Conservation (phyloP, 768 basidiomycete genomes). For the Kwoniella sp. region DNA sequence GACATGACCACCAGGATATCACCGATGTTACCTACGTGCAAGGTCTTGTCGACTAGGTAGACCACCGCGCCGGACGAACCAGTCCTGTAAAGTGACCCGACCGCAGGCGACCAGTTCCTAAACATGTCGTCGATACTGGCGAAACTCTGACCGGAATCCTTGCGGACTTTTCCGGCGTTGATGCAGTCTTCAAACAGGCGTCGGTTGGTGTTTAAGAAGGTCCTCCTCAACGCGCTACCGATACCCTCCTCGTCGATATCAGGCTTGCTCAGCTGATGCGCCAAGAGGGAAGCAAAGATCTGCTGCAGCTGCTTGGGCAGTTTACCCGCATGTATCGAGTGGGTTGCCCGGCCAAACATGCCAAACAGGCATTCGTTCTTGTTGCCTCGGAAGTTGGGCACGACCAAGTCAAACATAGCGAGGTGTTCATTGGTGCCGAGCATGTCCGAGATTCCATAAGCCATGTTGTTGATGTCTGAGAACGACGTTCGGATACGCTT, state of each 20-base stretch:
- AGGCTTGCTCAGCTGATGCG: constrained; percentile 56
- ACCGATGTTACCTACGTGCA: constrained; percentile 88
- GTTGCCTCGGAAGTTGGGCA: constrained; percentile 71
- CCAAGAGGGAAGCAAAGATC: constrained; percentile 65
- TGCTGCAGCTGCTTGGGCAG: constrained; percentile 82
- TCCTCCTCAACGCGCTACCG: constrained; percentile 72
- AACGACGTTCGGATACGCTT: constrained; percentile 86
- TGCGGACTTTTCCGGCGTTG: constrained; percentile 54
- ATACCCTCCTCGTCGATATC: constrained; percentile 55
- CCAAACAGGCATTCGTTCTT: constrained; percentile 86
- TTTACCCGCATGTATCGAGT: constrained; percentile 52
- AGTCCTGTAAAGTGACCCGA: constrained; percentile 56
- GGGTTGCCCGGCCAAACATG: constrained; percentile 80
- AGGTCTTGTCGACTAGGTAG: constrained; percentile 70
- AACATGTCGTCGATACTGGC: constrained; percentile 35
- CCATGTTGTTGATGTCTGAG: constrained; percentile 83
- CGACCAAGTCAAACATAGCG: constrained; percentile 86
- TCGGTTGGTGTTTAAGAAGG: constrained; percentile 83
- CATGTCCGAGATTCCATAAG: constrained; percentile 92
- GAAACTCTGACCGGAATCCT: constrained; percentile 66
- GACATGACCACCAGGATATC: constrained; percentile 83
- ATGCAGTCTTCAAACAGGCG: constrained; percentile 65
- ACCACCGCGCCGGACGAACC: constrained; percentile 83
- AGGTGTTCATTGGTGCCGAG: constrained; percentile 71
- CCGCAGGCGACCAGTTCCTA: constrained; percentile 23